These are phyloP conservation scores for Lachnellula arida DNA, from an alignment of 2,329 filamentous ascomycete species.

Conservation along the genomic window DNA sequence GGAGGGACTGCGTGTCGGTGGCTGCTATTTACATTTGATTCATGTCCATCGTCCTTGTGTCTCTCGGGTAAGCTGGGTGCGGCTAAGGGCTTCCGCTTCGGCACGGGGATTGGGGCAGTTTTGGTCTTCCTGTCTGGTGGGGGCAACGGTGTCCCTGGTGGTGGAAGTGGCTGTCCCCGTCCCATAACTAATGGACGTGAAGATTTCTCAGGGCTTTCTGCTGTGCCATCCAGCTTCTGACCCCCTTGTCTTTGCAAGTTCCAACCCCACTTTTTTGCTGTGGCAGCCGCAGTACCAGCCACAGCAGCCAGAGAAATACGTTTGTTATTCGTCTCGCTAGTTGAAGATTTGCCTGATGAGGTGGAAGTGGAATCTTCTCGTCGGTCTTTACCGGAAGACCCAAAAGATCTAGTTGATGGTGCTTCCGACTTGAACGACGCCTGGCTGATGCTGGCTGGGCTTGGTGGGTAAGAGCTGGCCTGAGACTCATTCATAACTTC, in stretches of 20 bases:
- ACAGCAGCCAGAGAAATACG: constrained; percentile 50
- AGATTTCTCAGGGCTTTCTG: constrained; percentile 36
- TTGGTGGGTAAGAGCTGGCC: constrained; percentile 23
- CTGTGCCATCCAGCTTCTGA: constrained; percentile 19
- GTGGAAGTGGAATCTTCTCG: constrained; percentile 29
- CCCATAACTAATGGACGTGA: constrained; percentile 64
- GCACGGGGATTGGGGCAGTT: constrained; percentile 51
- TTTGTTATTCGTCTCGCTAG: constrained; percentile 34
- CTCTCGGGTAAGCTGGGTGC: constrained; percentile 24
- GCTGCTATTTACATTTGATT: constrained; percentile 16
- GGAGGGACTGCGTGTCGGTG: constrained; percentile 34
- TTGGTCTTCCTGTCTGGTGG: constrained; percentile 58
- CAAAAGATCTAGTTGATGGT: constrained; percentile 39
- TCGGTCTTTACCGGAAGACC: constrained; percentile 31
- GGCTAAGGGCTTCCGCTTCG: constrained; percentile 61
- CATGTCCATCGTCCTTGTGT: constrained; percentile 26
- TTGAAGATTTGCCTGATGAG: constrained; percentile 22
- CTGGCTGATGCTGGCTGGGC: constrained; percentile 33
- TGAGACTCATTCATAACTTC: constrained; percentile 9
- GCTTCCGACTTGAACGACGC: constrained; percentile 39
- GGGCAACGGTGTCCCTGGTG: constrained; percentile 74
- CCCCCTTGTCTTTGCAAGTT: constrained; percentile 47
- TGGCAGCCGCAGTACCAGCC: constrained; percentile 46
- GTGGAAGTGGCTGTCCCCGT: constrained; percentile 74
- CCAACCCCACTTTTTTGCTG: constrained; percentile 56